Evolutionary conservation across 331 rosid genomes (phyloP), one percentile per base, ranked within the genome.

Genomic region (Malus hybrid): DNA sequence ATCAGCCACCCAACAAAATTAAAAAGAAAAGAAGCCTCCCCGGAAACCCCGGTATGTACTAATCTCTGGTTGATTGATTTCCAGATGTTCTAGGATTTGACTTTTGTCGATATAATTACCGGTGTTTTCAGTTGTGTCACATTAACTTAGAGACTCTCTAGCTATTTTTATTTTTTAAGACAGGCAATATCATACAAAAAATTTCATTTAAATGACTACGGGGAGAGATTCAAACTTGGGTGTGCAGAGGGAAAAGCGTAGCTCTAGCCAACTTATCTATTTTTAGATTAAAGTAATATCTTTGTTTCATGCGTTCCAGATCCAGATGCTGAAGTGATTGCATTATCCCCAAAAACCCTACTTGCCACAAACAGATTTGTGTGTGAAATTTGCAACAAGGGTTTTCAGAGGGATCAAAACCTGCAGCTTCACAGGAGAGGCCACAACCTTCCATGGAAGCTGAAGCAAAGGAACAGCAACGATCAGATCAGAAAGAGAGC

Each of bases 251-350:
- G 14, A 0, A 39, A 9, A 39, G 44, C 44, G 12, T 0, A 42
- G 48, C 48, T 42, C 48, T 10, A 42, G 14, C 48, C 48, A 42
- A 42, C 5, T 42, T 10, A 4, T 10, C 48, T 10, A 42, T 10
- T 10, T 42, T 42, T 42, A 42, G 48, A 42, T 42, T 42, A 42
- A 42, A 42, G 14, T 42, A 42, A 42, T 42, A 42, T 42, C 1
- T 10, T 42, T 42, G 48, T 42, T 42, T 42, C 14, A 42, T 42
- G 48, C 14, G 48, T 53, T 60, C 36, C 50, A 95, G 99, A 95
- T 83, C 98, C 99, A 63, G 99, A 95, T 84, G 99, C 99, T 10
- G 99, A 95, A 82, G 99, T 95, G 86, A 88, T 95, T 66, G 98
- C 96, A 29, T 78, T 95, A 26, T 95, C 99, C 1, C 99, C 99